Evolutionary conservation across 257 asterid genomes (phyloP).

Genomic region (Solanum neorickii): DNA sequence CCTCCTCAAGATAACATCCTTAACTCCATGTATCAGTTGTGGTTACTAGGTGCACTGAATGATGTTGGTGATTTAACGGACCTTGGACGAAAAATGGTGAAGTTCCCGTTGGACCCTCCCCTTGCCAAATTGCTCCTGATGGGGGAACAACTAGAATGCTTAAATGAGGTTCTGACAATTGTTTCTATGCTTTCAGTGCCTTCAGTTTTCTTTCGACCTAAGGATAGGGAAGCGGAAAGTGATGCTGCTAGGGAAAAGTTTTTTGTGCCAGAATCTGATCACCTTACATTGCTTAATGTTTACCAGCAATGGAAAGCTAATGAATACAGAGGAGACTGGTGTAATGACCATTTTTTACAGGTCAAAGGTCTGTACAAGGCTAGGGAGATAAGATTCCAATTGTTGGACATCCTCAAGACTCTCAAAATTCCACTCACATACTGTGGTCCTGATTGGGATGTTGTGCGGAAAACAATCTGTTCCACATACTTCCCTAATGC

Average conservation of each 20-base stretch:
- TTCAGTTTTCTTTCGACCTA: constrained; percentile 80
- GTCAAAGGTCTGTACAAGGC: constrained; percentile 85
- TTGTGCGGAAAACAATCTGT: constrained; percentile 72
- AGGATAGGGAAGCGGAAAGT: constrained; percentile 89
- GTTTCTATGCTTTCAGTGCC: constrained; percentile 97
- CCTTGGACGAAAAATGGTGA: constrained; percentile 96
- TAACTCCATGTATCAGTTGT: constrained; percentile 88
- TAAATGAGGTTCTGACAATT: constrained; percentile 76
- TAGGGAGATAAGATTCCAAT: constrained; percentile 76
- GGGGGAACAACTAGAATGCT: constrained; percentile 69
- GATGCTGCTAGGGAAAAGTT: constrained; percentile 88
- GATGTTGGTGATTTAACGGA: constrained; percentile 65
- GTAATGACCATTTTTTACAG: constrained; percentile 77
- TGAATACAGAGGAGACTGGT: constrained; percentile 81
- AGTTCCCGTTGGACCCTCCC: constrained; percentile 88
- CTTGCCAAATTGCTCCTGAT: constrained; percentile 87
- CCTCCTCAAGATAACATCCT: constrained; percentile 94
- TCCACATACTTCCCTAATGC: constrained; percentile 85
- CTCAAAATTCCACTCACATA: constrained; percentile 62
- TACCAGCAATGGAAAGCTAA: constrained; percentile 85
- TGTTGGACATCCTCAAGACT: constrained; percentile 61
- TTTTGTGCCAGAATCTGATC: constrained; percentile 90
- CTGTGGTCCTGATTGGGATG: constrained; percentile 80
- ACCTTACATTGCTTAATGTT: constrained; percentile 69
- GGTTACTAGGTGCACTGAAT: constrained; percentile 86